Evolutionary conservation across 1,284 basidiomycete genomes (phyloP).

Genomic region (Ganoderma multipileum): DNA sequence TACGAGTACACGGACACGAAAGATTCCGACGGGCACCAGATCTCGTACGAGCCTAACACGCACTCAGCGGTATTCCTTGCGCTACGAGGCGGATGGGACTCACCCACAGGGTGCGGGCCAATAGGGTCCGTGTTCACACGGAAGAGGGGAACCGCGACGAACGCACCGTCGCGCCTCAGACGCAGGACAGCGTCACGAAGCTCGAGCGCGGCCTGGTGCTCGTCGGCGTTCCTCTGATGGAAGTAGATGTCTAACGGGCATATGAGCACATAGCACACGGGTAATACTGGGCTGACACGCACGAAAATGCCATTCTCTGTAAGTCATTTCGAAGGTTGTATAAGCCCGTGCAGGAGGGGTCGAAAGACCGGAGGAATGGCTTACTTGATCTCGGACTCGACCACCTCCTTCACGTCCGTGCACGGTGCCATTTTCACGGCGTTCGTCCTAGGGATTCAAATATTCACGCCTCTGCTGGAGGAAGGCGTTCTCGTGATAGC

Average conservation of each 20-base stretch:
- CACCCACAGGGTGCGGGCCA: conserved; percentile 80
- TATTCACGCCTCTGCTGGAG: neutral
- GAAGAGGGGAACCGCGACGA: conserved; percentile 76
- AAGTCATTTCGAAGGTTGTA: neutral
- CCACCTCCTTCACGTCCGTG: conserved; percentile 64
- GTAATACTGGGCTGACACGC: conserved; percentile 15
- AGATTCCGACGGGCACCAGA: conserved; percentile 77
- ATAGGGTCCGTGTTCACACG: conserved; percentile 72
- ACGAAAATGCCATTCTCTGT: conserved; percentile 84
- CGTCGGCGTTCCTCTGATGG: conserved; percentile 66
- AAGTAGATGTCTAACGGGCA: conserved; percentile 76
- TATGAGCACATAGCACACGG: neutral
- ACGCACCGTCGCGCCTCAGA: conserved; percentile 74
- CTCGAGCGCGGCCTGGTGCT: conserved; percentile 69
- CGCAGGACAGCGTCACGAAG: conserved; percentile 74
- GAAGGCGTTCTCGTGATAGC: neutral
- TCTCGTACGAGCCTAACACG: conserved; percentile 73
- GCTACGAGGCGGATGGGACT: conserved; percentile 31
- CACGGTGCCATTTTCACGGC: conserved; percentile 44
- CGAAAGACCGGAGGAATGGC: conserved; percentile 27
- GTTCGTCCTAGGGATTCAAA: neutral
- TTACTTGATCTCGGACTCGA: conserved; percentile 72
- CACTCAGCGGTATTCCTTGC: neutral
- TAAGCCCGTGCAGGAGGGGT: neutral
- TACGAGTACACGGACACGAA: conserved; percentile 78